These are phyloP conservation scores for bread wheat (Triticum aestivum) DNA, from an alignment of 176 grass and related monocot species.

Conservation along the genomic window IWGSC_CS_RefSeq_v2.1 NC_057805.1:482027573-482028072, in stretches of 20 bases:
- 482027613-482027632: neutral
- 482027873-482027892: no score
- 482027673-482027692: neutral
- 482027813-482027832: neutral
- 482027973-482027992: neutral
- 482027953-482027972: neutral
- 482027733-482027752: neutral
- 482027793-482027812: neutral
- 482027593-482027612: conserved; percentile 3
- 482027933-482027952: no score
- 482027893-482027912: no score
- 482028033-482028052: neutral
- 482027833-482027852: neutral
- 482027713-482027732: neutral
- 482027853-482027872: neutral
- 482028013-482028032: neutral
- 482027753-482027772: neutral
- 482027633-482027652: neutral
- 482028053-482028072: neutral
- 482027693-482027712: neutral
- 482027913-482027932: no score
- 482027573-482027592: neutral
- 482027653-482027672: neutral
- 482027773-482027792: neutral
- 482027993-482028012: neutral